Conservation (phyloP, 805 yeast genomes). For the Wilhelminamyces savonicus region DNA sequence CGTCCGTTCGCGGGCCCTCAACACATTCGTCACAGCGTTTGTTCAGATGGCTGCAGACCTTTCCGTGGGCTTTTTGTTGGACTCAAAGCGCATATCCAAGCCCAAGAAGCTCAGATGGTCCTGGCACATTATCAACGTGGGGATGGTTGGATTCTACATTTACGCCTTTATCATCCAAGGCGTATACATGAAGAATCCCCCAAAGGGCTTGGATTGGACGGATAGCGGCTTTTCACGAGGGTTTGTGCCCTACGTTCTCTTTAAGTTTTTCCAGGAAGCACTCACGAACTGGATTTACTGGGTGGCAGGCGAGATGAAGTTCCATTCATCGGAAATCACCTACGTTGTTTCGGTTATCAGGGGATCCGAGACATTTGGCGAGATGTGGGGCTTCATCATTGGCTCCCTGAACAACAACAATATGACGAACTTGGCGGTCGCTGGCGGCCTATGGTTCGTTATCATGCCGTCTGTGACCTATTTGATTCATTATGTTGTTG, state of each 20-base stretch:
- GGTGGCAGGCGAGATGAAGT: constrained; percentile 14
- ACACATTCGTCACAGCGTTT: constrained; percentile 13
- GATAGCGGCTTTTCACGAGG: constrained; percentile 8
- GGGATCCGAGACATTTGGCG: constrained; percentile 14
- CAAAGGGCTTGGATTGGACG: constrained; percentile 11
- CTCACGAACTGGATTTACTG: constrained; percentile 18
- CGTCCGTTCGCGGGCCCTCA: constrained; percentile 17
- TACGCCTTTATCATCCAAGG: constrained; percentile 9
- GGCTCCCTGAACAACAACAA: constrained; percentile 15
- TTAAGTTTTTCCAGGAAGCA: constrained; percentile 13
- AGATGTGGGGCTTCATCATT: constrained; percentile 8
- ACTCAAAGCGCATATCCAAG: constrained; percentile 7
- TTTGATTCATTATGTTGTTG: too few relatives aligned
- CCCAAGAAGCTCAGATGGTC: constrained; percentile 9
- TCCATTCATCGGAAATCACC: constrained; percentile 9
- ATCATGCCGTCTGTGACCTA: too few relatives aligned
- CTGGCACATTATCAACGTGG: constrained; percentile 6
- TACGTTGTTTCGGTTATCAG: constrained; percentile 14
- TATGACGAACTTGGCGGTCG: constrained; percentile 15
- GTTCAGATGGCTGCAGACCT: constrained; percentile 10
- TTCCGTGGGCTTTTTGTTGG: constrained; percentile 9
- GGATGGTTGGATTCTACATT: constrained; percentile 10
- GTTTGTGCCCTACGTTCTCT: constrained; percentile 14
- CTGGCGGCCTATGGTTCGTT: constrained; percentile 16
- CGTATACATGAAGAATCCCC: not conserved